phyloP scores from a whole-genome alignment of 768 basidiomycete species.

The Trametes gibbosa region DNA sequence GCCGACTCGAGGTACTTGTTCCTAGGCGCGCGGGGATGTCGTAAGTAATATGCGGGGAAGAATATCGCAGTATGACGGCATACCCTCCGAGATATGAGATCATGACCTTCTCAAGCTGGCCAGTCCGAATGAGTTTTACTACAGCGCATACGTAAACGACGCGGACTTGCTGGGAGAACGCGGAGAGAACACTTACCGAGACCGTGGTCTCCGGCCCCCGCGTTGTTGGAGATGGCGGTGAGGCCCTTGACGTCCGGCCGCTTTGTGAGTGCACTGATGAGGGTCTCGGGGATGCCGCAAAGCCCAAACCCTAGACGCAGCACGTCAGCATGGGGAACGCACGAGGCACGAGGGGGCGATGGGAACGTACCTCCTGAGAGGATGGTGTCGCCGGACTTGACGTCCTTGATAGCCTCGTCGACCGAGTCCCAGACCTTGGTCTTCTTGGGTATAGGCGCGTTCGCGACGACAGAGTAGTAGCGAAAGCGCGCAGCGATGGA shows the following conservation, averaged over 20 bases:
- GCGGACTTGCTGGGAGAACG: too few relatives aligned
- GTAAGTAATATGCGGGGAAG: not conserved
- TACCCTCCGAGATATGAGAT: constrained; percentile 87
- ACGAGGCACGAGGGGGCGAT: not conserved
- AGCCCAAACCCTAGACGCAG: constrained; percentile 76
- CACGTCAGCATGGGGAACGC: not conserved
- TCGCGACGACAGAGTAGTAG: constrained; percentile 26
- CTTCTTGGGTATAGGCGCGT: constrained; percentile 32
- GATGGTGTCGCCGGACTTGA: constrained; percentile 76
- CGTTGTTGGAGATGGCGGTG: constrained; percentile 85
- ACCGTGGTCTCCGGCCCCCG: constrained; percentile 65
- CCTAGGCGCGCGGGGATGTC: constrained; percentile 33
- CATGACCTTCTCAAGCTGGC: constrained; percentile 77
- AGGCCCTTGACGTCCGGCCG: constrained; percentile 68
- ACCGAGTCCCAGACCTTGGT: constrained; percentile 72
- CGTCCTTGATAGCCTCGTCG: constrained; percentile 77
- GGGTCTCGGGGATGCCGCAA: constrained; percentile 87
- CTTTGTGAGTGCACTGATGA: constrained; percentile 72
- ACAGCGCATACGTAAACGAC: not conserved
- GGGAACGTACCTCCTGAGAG: constrained; percentile 69
- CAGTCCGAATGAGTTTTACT: constrained; percentile 70
- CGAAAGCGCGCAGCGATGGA: constrained; percentile 20
- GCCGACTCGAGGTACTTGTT: constrained; percentile 80
- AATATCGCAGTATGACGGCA: constrained; percentile 18
- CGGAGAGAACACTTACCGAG: constrained; percentile 46